These are phyloP conservation scores for Truncatella angustata DNA, from an alignment of 2,329 filamentous ascomycete species.

Conservation along the genomic window DNA sequence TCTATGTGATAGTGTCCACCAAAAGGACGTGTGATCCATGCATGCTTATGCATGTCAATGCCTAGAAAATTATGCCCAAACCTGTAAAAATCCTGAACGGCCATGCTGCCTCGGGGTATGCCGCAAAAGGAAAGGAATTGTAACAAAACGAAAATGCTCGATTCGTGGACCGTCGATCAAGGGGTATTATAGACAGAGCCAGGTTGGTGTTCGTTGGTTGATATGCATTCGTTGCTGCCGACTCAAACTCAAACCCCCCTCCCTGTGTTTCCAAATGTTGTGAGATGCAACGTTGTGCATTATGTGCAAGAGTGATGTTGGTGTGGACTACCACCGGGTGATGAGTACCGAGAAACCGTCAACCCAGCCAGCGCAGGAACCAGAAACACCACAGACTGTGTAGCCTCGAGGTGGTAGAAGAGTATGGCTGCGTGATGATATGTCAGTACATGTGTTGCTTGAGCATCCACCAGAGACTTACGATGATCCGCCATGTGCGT, in stretches of 20 bases:
- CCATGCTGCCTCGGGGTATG: conserved; percentile 1
- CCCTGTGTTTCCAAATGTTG: not conserved
- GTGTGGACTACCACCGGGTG: conserved; percentile 50
- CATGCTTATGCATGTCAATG: not conserved
- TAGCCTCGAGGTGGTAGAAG: conserved; percentile 89
- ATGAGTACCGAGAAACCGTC: conserved; percentile 85
- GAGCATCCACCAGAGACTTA: conserved; percentile 49
- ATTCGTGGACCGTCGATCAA: not conserved
- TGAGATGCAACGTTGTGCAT: not conserved
- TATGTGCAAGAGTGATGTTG: not conserved
- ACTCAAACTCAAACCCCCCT: not conserved
- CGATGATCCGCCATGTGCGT: conserved; percentile 75
- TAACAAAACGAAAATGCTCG: not conserved
- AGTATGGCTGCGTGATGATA: conserved; percentile 60
- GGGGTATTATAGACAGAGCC: no score
- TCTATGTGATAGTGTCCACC: conserved; percentile 4
- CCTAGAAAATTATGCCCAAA: not conserved
- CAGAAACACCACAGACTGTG: conserved; percentile 82
- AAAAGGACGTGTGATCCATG: not conserved
- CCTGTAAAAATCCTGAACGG: not conserved
- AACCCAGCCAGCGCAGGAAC: conserved; percentile 76
- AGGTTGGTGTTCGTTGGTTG: no score
- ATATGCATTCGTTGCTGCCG: no score
- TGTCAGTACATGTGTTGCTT: not conserved
- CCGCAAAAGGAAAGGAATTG: not conserved